Evolutionary conservation across 1,139 yeast species (phyloP), one percentile per base, ranked within the genome.

Genomic region (Groenewaldozyma auringiensis): DNA sequence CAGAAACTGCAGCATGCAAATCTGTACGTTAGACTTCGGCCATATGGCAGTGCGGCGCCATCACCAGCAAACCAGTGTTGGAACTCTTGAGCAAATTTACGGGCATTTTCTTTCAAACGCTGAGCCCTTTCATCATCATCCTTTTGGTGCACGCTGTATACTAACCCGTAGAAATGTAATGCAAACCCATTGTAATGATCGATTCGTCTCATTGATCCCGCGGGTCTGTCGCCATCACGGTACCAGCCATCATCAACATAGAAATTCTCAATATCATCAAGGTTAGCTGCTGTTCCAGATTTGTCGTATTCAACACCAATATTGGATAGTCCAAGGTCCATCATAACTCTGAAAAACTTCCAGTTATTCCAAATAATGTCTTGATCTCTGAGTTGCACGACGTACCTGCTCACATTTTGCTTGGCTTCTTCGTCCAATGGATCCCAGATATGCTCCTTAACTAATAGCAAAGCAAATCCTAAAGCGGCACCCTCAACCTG

Each of bases 121-220:
- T 49, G 36, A 21, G 54, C 43, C 37, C 59, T 46, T 21, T 47
- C 46, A 4, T 51, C 46, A 25, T 59, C 62, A 25, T 46, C 43
- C 4, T 55, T 50, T n/a, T 44, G 40, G 37, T 47, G 40, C 8
- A 27, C 48, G 17, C 50, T 44, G 46, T 59, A 61, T 14, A 63
- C 47, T 29, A 63, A 49, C 4, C 62, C 59, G 47, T 61, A 63
- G 37, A 52, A 58, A 42, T 63, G 66, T 37, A 63, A 52, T 9
- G 67, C 67, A 57, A 59, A 63, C 9, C 63, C 56, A 46, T 60
- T 60, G 46, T 63, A 63, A 47, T 62, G 57, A 44, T 63, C 67
- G 34, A 62, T 58, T 41, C 53, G 38, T 16, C 37, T 34, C 17
- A 22, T 20, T n/a, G n/a, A n/a, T 8, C 29, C 29, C 22, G 43